Base-by-base conservation (phyloP, 805 yeast species). In the Brettanomyces sp. region DNA sequence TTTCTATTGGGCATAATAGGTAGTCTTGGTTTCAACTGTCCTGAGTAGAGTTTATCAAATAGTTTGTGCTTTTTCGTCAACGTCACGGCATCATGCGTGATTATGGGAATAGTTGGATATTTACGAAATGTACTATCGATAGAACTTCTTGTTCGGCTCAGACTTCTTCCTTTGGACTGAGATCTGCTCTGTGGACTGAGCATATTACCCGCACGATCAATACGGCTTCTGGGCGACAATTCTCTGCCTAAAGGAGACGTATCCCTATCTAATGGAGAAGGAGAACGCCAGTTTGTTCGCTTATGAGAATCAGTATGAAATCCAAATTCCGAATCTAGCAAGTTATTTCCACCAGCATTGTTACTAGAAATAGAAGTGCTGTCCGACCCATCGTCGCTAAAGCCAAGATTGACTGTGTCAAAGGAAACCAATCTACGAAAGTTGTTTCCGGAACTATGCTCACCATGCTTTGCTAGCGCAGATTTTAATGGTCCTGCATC, bases 1-100 rank as follows among this genome's bases (percentile, higher is more conserved):
- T 73, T 72, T 54, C 89, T 67, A 36, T 68, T 66, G 0, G 79
- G 79, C 40, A 78, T 59, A 39, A 55, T 55, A 0, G 72, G 68
- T 13, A 51, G 52, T 22, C 53, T 50, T 18, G 61, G 56, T 33
- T 57, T 52, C 28, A 72, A 35, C 39, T 67, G 60, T 2, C 67
- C 66, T 13, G 64, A 53, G 48, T 76, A 77, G 44, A 78, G 58
- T 28, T 60, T 60, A 47, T 77, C 80, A 53, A 66, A 78, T 30
- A 69, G 62, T 41, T 58, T 54, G 59, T 78, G 83, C 42, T 66
- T 60, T 45, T 69, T 71, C 7, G 79, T 68, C 42, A 66, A 62
- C 3, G 78, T 70, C 53, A 67, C 63, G 4, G 70, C 62, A 49
- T 66, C 70, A 46, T 65, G 67, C 1, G 66, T 63, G 8, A 66